phyloP scores from a whole-genome alignment of 768 basidiomycete species.

The Kwoniella sp. region DNA sequence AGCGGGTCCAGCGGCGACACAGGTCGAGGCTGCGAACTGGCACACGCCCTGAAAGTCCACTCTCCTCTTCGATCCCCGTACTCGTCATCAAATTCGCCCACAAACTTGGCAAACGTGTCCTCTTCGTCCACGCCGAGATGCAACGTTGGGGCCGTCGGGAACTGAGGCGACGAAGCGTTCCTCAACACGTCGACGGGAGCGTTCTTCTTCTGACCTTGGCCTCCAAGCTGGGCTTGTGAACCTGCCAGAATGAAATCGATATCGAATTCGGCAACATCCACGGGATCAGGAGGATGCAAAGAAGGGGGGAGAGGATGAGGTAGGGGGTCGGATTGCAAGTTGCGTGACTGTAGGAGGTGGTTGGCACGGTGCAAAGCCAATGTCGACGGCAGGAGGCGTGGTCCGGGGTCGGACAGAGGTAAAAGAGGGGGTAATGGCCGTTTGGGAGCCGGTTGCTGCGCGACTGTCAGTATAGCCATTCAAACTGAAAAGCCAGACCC shows the following conservation, averaged over 20 bases:
- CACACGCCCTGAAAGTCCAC: constrained; percentile 48
- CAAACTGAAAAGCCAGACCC: no score
- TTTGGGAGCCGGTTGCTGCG: constrained; percentile 10
- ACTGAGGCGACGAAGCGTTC: constrained; percentile 2
- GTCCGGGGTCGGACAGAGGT: constrained; percentile 49
- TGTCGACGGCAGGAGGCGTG: constrained; percentile 46
- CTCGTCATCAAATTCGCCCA: constrained; percentile 50
- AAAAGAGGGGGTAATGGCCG: constrained; percentile 47
- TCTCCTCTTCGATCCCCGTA: constrained; percentile 49
- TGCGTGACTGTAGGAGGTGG: constrained; percentile 44
- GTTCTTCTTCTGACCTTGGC: constrained; percentile 22
- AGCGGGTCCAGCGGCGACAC: constrained; percentile 16
- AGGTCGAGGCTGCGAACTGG: neutral
- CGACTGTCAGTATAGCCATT: no score
- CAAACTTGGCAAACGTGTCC: constrained; percentile 51
- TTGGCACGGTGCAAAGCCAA: constrained; percentile 47
- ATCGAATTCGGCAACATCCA: constrained; percentile 51
- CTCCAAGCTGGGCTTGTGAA: constrained; percentile 38
- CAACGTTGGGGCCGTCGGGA: constrained; percentile 30
- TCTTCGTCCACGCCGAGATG: constrained; percentile 45
- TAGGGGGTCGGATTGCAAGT: constrained; percentile 44
- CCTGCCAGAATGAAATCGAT: constrained; percentile 52
- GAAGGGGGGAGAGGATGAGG: constrained; percentile 49
- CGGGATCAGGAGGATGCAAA: constrained; percentile 46
- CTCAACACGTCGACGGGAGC: constrained; percentile 12